Base-by-base conservation (phyloP, 495 filamentous ascomycete species). In the Trypethelium eluteriae region DNA sequence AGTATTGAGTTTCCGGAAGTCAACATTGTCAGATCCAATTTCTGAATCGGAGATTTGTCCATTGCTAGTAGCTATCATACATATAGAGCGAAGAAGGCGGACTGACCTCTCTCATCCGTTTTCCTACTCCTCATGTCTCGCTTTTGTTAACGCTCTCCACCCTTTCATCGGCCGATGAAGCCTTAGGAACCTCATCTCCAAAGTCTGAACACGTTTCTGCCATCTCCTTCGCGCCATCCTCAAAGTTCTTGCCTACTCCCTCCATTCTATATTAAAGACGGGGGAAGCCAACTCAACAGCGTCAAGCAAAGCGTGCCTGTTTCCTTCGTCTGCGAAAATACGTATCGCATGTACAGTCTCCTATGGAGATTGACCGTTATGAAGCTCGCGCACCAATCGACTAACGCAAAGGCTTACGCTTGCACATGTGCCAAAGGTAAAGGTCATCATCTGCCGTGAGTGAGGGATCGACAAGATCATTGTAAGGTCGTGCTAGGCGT, bases 1-100 rank as follows among this genome's bases (percentile, higher is more conserved):
- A 59, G 53, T 59, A 59, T 59, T 59, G 53, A 59, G 53, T 59
- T 59, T 59, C 53, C 53, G 4, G 53, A 59, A 59, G 53, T 59
- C 32, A 59, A 59, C 53, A 59, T 59, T 59, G 32, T 59, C 32
- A 59, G 53, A 59, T 59, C 53, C 32, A 36, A 59, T 36, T 2
- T 59, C 32, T 59, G 53, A 59, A 32, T 59, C 32, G 18, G 53
- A 36, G 32, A 59, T 59, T 36, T 59, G 53, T 18, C 4, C 2
- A 59, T 36, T 59, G 53, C 53, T 39, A 59, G 36, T 4, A 59
- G 53, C 32, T 59, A 7, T 59, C 36, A 59, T 53, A 53, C 49
- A 53, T 53, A 53, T 53, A 53, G 49, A 53, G n/a, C 18, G 18
- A 53, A 53, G 49, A 53, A 53, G 49, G n/a, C 49, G n/a, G 49